A percentile compares a stretch with the other conserved stretches of the same genome.
Evolutionary conservation across 805 yeast species (phyloP).

Genomic region (Saturnispora gosingensis): DNA sequence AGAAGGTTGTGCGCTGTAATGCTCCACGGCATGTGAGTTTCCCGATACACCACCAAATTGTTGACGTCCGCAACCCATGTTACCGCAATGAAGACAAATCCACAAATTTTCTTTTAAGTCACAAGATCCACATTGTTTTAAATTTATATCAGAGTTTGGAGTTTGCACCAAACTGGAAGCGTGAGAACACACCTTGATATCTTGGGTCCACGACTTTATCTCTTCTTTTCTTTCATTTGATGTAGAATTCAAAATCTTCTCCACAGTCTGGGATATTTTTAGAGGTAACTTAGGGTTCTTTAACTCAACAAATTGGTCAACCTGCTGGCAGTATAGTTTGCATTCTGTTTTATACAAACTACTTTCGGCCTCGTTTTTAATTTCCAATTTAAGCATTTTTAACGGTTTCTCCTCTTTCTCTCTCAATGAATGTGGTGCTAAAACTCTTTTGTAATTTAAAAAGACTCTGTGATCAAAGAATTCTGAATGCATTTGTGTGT

Average conservation of each 20-base stretch:
- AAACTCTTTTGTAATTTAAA: slow-evolving; percentile 47
- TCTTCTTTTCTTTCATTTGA: slow-evolving; percentile 58
- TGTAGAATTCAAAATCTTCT: slow-evolving; percentile 43
- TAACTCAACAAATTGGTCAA: slow-evolving; percentile 23
- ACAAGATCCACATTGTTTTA: slow-evolving; percentile 46
- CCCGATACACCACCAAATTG: slow-evolving; percentile 96
- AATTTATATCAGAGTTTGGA: slow-evolving; percentile 21
- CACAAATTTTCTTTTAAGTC: slow-evolving; percentile 72
- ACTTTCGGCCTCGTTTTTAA: slow-evolving; percentile 52
- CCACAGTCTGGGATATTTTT: slow-evolving; percentile 28
- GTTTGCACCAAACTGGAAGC: slow-evolving; percentile 44
- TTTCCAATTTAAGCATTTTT: slow-evolving; percentile 58
- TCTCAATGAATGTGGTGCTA: slow-evolving; percentile 31
- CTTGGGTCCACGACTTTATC: slow-evolving; percentile 87
- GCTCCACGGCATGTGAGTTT: slow-evolving; percentile 79
- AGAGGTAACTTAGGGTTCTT: slow-evolving; percentile 23
- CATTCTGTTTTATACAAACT: slow-evolving; percentile 47
- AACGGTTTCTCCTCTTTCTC: slow-evolving; percentile 26
- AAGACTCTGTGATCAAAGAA: slow-evolving; percentile 46
- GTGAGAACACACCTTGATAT: slow-evolving; percentile 73
- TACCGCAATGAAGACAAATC: slow-evolving; percentile 88
- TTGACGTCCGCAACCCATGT: slow-evolving; percentile 88
- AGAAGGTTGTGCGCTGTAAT: slow-evolving; percentile 39
- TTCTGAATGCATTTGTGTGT: slow-evolving; percentile 47
- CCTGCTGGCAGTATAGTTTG: slow-evolving; percentile 31